Evolutionary conservation across 192 early-diverging fungal genomes (phyloP), one percentile per base, ranked within the genome.

Genomic region (Coemansia sp.): DNA sequence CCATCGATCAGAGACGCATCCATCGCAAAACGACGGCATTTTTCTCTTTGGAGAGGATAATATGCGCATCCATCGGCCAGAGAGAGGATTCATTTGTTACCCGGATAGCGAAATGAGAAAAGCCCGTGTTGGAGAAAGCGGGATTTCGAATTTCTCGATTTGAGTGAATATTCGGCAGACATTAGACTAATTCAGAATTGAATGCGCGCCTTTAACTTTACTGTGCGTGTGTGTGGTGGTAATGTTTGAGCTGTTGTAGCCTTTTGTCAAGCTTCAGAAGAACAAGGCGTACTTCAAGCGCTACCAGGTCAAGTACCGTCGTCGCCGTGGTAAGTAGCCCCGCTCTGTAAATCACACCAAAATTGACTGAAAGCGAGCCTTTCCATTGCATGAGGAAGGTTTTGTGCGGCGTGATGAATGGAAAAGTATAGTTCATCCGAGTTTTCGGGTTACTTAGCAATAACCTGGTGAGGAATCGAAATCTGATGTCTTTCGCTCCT

Each of bases 201-300:
- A 25, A 25, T 54, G 41, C 1, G 11, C 22, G 44, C 13, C 14
- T 53, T 28, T 29, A n/a, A 10, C 11, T 20, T 10, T 50, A 2
- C 50, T 31, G n/a, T n/a, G n/a, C n/a, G n/a, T n/a, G n/a, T n/a
- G n/a, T n/a, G n/a, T n/a, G n/a, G n/a, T n/a, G n/a, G n/a, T n/a
- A 33, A 60, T 29, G 2, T 14, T 47, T 47, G 27, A 29, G 50
- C n/a, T 40, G 0, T 20, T 70, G 59, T 76, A 76, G 87, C 84
- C 87, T 41, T 89, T 91, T 76, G 83, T 90, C 65, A 89, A 91
- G 88, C 79, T 86, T 59, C 88, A 91, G 77, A 97, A 97, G 91
- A 94, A 93, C 88, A 94, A 95, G 89, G 94, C 97, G 75, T 99
- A 97, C 92, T 99, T 92, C 90, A 96, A 96, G 91, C 93, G 95